These are phyloP conservation scores for Neofusicoccum laricinum DNA, from an alignment of 2,329 filamentous ascomycete species.

Conservation along the genomic window DNA sequence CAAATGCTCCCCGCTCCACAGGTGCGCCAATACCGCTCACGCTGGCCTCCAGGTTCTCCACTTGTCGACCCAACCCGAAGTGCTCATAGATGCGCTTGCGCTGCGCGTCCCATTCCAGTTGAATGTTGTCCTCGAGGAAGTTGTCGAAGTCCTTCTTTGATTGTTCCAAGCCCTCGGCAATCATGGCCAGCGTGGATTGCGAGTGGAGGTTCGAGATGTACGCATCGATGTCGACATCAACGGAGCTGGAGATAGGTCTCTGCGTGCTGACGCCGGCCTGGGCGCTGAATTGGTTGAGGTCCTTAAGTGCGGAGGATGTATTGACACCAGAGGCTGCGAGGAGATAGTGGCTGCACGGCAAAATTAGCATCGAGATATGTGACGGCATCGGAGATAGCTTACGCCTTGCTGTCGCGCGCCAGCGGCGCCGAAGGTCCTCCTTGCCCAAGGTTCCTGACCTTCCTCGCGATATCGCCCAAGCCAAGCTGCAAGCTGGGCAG, in stretches of 20 bases:
- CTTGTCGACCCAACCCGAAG: conserved; percentile 70
- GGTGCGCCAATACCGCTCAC: conserved; percentile 35
- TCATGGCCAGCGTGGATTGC: conserved; percentile 87
- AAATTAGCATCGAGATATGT: conserved; percentile 19
- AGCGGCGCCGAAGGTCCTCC: conserved; percentile 61
- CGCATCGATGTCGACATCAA: conserved; percentile 59
- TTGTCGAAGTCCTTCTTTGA: conserved; percentile 89
- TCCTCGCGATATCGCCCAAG: conserved; percentile 76
- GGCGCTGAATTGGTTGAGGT: conserved; percentile 75
- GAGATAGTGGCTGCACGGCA: conserved; percentile 73
- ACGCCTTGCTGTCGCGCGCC: conserved; percentile 39
- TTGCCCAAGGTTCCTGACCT: conserved; percentile 74
- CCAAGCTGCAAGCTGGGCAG: conserved; percentile 88
- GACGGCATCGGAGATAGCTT: conserved; percentile 27
- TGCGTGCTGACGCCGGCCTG: conserved; percentile 61
- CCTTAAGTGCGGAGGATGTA: conserved; percentile 77
- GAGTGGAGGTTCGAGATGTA: conserved; percentile 85
- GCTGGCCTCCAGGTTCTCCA: conserved; percentile 33
- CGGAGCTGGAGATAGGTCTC: conserved; percentile 35
- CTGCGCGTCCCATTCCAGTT: conserved; percentile 94
- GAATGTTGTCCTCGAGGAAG: conserved; percentile 91
- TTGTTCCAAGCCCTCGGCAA: conserved; percentile 83
- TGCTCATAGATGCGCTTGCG: conserved; percentile 92
- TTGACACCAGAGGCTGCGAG: conserved; percentile 92
- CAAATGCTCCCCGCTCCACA: conserved; percentile 51